Conservation (phyloP, 169 alveolate genomes). For the Amoebophrya sp. region DNA sequence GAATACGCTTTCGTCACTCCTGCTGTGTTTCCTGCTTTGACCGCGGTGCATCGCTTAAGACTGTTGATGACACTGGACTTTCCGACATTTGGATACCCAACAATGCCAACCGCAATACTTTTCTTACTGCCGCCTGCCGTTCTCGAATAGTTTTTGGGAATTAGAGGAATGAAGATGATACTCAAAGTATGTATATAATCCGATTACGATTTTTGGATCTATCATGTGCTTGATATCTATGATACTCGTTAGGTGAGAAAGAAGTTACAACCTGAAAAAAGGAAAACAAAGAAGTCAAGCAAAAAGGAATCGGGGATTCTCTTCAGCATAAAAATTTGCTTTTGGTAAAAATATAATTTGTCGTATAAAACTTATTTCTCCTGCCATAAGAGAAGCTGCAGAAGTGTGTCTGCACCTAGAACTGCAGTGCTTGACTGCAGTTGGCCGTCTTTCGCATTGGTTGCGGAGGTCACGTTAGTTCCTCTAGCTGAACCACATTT, state of each 20-base stretch:
- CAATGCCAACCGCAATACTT: constrained; percentile 78
- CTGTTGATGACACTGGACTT: constrained; percentile 82
- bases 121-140: constrained; percentile 62
- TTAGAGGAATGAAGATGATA: constrained; percentile 68
- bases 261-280: background rate
- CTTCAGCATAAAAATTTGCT: background rate
- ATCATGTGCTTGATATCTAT: background rate
- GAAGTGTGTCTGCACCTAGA: background rate
- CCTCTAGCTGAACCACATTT: constrained; percentile 31
- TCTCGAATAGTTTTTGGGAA: constrained; percentile 72
- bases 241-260: background rate
- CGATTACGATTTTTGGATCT: background rate
- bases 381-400: background rate
- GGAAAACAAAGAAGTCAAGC: background rate
- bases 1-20: background rate
- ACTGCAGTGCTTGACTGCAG: background rate
- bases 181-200: constrained; percentile 53
- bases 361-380: background rate
- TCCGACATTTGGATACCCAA: constrained; percentile 91
- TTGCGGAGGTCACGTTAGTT: background rate
- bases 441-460: background rate
- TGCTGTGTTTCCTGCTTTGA: background rate
- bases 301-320: constrained; percentile 3
- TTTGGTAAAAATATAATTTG: too few relatives aligned
- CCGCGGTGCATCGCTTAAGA: constrained; percentile 61